phyloP scores from a whole-genome alignment of 73 alveolate species.

The Paraurostyla sp. region DNA sequence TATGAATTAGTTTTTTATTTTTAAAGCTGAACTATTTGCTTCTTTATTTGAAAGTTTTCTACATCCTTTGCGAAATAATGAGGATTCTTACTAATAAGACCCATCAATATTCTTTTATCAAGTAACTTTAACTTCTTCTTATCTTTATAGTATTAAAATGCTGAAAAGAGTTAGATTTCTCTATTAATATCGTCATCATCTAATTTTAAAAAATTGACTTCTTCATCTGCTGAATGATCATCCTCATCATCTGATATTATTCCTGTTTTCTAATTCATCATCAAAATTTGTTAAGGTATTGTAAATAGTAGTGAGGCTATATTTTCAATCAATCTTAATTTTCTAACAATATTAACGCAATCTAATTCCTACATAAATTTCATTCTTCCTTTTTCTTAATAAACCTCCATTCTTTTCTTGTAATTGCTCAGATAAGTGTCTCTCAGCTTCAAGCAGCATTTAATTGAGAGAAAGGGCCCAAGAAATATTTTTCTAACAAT shows the following conservation, averaged over 20 bases:
- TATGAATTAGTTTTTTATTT: too few species aligned
- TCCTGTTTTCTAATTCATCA: slow-evolving; percentile 5
- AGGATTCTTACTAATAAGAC: slow-evolving; percentile 11
- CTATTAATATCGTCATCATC: neutral
- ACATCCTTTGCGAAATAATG: neutral
- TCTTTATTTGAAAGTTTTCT: too few species aligned
- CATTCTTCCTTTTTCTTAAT: slow-evolving; percentile 2
- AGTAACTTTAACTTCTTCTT: neutral
- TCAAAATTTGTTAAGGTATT: neutral
- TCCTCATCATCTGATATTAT: neutral
- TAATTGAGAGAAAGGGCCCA: too few species aligned
- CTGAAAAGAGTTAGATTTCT: neutral
- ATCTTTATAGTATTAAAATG: neutral
- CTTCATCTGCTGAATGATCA: neutral
- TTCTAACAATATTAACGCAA: neutral
- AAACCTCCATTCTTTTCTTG: too few species aligned
- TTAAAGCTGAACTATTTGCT: too few species aligned
- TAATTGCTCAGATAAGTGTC: too few species aligned
- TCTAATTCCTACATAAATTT: slow-evolving; percentile 27
- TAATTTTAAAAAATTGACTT: neutral
- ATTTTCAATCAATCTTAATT: slow-evolving; percentile 11
- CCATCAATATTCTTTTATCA: slow-evolving; percentile 27
- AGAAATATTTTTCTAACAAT: too few species aligned
- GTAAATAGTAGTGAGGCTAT: neutral
- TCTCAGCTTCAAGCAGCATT: too few species aligned